Percentiles rank a stretch among this genome's conserved stretches.
Evolutionary conservation across 2,329 filamentous ascomycete genomes (phyloP).

Genomic region (Arthrobotrys conoides): DNA sequence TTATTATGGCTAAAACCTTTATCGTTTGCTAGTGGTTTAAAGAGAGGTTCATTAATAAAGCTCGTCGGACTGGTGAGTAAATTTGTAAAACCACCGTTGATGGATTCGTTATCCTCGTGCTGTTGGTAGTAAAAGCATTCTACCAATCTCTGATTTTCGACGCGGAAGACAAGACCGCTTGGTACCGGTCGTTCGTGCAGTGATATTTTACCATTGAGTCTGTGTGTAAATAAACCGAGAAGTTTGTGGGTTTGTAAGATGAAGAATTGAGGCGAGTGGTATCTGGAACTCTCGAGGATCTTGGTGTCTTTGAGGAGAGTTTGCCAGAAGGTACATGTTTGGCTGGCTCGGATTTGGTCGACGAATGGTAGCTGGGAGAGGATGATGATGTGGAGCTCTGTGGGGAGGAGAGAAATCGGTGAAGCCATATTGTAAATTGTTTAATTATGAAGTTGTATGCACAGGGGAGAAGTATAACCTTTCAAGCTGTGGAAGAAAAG

Average conservation of each 20-base stretch:
- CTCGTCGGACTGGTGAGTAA: not conserved
- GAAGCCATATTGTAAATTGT: not conserved
- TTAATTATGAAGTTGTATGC: not conserved
- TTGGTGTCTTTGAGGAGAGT: conserved; percentile 13
- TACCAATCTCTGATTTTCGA: not conserved
- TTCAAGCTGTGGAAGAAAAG: too few species aligned
- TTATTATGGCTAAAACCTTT: not conserved
- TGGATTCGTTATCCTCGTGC: not conserved
- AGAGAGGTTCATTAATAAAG: conserved; percentile 32
- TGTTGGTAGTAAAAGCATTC: not conserved
- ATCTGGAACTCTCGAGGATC: conserved; percentile 13
- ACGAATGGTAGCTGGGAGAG: conserved; percentile 29
- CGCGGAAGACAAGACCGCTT: conserved; percentile 7
- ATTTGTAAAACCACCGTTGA: not conserved
- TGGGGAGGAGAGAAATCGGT: not conserved
- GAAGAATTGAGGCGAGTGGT: not conserved
- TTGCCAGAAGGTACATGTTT: conserved; percentile 37
- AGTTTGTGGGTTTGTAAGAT: conserved; percentile 17
- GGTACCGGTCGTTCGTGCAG: not conserved
- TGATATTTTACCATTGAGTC: not conserved
- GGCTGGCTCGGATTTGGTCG: conserved; percentile 34
- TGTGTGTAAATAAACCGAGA: not conserved
- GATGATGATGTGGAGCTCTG: conserved; percentile 43
- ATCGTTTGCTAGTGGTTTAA: not conserved
- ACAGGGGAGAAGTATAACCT: too few species aligned